Base-by-base conservation (phyloP, 305 asterid genomes). In the Solanum aculeatissimum region DNA sequence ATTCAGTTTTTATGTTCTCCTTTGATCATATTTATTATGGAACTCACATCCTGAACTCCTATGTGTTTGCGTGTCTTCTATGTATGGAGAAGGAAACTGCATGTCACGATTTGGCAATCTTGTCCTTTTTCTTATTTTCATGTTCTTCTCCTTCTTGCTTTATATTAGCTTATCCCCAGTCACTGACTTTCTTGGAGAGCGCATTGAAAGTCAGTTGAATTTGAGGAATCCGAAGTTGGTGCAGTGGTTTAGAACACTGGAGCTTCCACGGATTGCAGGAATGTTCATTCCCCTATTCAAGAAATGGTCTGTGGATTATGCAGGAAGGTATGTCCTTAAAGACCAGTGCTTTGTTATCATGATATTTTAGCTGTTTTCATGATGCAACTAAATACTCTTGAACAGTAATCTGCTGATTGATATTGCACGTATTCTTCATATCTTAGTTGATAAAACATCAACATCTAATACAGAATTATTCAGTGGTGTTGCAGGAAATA, bases 401-500 rank as follows among this genome's bases (percentile, higher is more conserved):
- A 29, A 51, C 29, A 27, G 47, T 77, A 77, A 77, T 51, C 47
- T 27, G 23, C 82, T 51, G 47, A 77, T 77, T 77, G 82, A 8
- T 18, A 49, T 51, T 5, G 13, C 42, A 9, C 19, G 3, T 58
- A 25, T 60, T 81, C 42, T 19, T 42, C 19, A 81, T 60, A 14
- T 62, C 32, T 27, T 25, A 29, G 82, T 29, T 51, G 65, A 18
- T 51, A 77, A 81, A 60, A 81, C 40, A 81, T 58, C 74, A 60
- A 81, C 40, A 81, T 58, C 74, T 82, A 14, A 82, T 84, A 60
- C 85, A 83, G 85, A 84, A 84, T 74, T 85, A 83, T 86, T 84
- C 97, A 94, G 97, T 90, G 98, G 97, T 87, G 93, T 94, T 92
- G 98, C 98, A 92, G 98, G 97, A 82, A 88, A 87, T 9, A 84